A percentile compares a stretch with the other conserved stretches of the same genome.
These are phyloP conservation scores for Metschnikowia aberdeeniae DNA, from an alignment of 805 yeast species.

Conservation along the genomic window DNA sequence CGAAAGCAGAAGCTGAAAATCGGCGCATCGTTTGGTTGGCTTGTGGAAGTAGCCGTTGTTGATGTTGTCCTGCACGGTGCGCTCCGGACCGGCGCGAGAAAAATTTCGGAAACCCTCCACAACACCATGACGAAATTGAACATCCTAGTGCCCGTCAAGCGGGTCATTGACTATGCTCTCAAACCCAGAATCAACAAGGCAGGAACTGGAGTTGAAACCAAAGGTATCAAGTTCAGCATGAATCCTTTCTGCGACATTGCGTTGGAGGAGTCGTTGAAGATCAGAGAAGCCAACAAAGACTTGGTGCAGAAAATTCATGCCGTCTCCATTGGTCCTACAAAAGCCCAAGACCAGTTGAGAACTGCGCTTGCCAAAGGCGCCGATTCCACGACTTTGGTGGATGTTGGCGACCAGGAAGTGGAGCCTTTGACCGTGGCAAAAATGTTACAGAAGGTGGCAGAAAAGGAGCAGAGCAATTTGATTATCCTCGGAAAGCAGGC, in stretches of 20 bases:
- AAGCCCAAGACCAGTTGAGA: conserved; percentile 83
- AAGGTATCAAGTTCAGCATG: conserved; percentile 87
- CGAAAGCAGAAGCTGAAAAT: too few species aligned
- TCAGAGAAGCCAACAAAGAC: conserved; percentile 61
- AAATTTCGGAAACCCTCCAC: conserved; percentile 2
- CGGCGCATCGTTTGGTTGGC: too few species aligned
- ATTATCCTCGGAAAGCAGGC: conserved; percentile 94
- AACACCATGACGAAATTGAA: conserved; percentile 43
- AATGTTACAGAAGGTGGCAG: conserved; percentile 67
- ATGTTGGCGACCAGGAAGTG: conserved; percentile 64
- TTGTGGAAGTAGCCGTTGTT: too few species aligned
- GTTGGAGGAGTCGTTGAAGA: conserved; percentile 85
- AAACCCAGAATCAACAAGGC: conserved; percentile 89
- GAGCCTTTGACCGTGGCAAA: conserved; percentile 93
- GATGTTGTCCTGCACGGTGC: conserved; percentile 8
- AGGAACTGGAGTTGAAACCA: conserved; percentile 77
- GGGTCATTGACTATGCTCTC: conserved; percentile 91
- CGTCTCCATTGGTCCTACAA: conserved; percentile 83
- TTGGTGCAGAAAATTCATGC: conserved; percentile 82
- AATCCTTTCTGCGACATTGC: conserved; percentile 99
- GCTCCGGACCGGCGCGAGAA: conserved; percentile 4
- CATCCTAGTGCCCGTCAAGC: conserved; percentile 89
- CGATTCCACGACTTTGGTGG: conserved; percentile 78
- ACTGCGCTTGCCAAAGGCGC: conserved; percentile 94
- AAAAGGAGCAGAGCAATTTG: conserved; percentile 67